Percentiles rank a stretch among this genome's conserved stretches.
Conservation (phyloP, 2,329 filamentous ascomycete species). For the Sarocladium brachiariae region DNA sequence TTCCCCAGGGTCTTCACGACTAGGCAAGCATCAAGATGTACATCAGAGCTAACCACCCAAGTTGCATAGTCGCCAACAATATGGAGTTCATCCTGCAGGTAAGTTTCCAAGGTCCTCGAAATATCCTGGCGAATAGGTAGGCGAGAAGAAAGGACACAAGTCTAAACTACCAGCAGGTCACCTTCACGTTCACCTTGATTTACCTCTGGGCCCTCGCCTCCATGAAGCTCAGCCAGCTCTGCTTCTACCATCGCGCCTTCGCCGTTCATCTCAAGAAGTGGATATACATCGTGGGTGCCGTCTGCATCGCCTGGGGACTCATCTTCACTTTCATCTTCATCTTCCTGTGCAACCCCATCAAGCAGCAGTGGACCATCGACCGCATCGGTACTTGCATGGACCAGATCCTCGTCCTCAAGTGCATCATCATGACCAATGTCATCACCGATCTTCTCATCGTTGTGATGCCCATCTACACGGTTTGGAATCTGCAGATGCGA, state of each 20-base stretch:
- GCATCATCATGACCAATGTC: constrained; percentile 24
- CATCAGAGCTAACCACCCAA: too few relatives aligned
- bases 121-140: too few relatives aligned
- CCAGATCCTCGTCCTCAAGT: constrained; percentile 16
- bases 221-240: constrained; percentile 16
- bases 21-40: too few relatives aligned
- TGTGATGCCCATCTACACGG: constrained; percentile 26
- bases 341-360: constrained; percentile 17
- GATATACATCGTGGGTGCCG: constrained; percentile 12
- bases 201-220: constrained; percentile 17
- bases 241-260: constrained; percentile 17
- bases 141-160: too few relatives aligned
- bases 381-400: constrained; percentile 17
- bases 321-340: constrained; percentile 16
- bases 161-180: too few relatives aligned
- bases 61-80: constrained; percentile 11
- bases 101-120: neutral
- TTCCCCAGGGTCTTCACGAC: too few relatives aligned
- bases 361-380: constrained; percentile 17
- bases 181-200: constrained; percentile 16
- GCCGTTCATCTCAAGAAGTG: constrained; percentile 11
- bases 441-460: constrained; percentile 29
- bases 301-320: constrained; percentile 15
- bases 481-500: constrained; percentile 25
- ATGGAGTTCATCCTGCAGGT: constrained; percentile 14